phyloP scores from a whole-genome alignment of 345 rosid genomes.

The Murraya paniculata region DNA sequence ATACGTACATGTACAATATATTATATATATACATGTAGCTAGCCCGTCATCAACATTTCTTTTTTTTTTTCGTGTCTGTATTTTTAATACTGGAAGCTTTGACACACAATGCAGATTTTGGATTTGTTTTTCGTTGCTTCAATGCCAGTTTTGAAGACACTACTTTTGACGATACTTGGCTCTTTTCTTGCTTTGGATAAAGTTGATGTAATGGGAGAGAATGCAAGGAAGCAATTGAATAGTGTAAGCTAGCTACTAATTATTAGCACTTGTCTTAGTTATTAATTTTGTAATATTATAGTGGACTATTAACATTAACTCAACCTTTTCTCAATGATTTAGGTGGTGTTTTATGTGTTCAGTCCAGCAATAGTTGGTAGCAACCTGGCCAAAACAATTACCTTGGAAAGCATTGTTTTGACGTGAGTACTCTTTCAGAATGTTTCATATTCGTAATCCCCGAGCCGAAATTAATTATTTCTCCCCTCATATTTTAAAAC shows the following conservation, averaged over 20 bases:
- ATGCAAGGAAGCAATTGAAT: constrained; percentile 33
- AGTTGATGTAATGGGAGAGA: constrained; percentile 28
- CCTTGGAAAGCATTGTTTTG: constrained; percentile 25
- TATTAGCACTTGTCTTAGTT: neutral
- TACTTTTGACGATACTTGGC: constrained; percentile 38
- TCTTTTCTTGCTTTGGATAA: constrained; percentile 30
- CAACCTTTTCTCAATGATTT: neutral
- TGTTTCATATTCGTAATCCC: no score
- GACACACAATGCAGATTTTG: constrained; percentile 21
- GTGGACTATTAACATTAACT: no score
- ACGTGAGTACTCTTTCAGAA: constrained; percentile 22
- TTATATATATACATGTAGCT: no score
- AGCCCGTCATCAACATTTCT: neutral
- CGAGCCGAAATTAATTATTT: no score
- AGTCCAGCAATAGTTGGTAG: constrained; percentile 36
- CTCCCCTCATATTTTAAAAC: no score
- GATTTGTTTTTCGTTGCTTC: constrained; percentile 30
- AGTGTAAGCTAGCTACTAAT: constrained; percentile 7
- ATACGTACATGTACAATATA: no score
- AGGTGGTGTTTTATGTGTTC: constrained; percentile 40
- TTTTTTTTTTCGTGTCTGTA: no score
- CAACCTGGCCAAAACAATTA: constrained; percentile 36
- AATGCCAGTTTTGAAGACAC: constrained; percentile 38
- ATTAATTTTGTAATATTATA: no score
- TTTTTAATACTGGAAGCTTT: neutral